Conservation (phyloP, 176 grass and related monocot genomes). For the Oryza meridionalis region DNA sequence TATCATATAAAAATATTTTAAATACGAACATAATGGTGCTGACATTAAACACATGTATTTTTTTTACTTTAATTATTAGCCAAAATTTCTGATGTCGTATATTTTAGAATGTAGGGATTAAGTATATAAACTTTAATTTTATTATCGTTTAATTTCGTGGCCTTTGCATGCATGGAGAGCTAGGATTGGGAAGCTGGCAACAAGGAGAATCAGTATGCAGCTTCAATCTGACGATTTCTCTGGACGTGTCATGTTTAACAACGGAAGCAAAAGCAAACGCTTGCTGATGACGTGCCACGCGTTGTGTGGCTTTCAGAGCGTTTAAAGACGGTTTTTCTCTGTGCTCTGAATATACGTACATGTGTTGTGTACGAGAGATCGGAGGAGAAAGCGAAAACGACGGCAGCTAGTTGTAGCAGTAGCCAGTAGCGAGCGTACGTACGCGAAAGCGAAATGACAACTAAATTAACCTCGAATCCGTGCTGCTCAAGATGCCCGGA, state of each 20-base stretch:
- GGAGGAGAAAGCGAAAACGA: no score
- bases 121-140: background rate
- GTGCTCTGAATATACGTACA: background rate
- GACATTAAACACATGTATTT: no score
- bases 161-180: background rate
- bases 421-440: background rate
- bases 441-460: conserved; percentile 4
- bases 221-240: background rate
- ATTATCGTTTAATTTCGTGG: background rate
- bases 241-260: conserved; percentile 6
- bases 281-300: background rate
- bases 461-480: background rate
- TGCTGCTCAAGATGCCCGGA: background rate
- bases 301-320: background rate
- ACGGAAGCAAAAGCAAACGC: background rate
- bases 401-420: background rate
- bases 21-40: no score
- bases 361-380: background rate
- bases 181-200: background rate
- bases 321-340: background rate
- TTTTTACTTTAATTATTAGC: no score
- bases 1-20: no score
- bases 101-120: no score
- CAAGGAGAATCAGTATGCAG: background rate
- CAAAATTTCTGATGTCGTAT: no score